A percentile compares a stretch with the other conserved stretches of the same genome.
Conservation (phyloP, 768 basidiomycete genomes). For the Boletus barrowsii region DNA sequence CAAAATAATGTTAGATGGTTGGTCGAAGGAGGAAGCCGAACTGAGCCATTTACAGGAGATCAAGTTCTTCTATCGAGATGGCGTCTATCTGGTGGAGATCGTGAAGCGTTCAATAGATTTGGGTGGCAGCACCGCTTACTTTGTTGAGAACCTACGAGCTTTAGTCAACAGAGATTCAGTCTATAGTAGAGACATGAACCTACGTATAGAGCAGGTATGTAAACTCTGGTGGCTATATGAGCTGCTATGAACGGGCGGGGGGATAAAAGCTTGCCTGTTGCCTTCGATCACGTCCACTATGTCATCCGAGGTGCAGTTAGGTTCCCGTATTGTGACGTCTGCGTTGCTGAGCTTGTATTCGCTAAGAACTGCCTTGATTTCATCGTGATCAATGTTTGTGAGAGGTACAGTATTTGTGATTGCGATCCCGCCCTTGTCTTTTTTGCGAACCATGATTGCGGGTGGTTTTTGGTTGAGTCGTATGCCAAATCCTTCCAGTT, state of each 20-base stretch:
- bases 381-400: conserved; percentile 92
- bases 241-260: background rate
- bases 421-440: conserved; percentile 87
- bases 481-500: conserved; percentile 98
- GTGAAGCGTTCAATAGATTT: background rate
- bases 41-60: conserved; percentile 59
- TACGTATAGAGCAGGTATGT: conserved; percentile 90
- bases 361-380: conserved; percentile 91
- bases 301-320: conserved; percentile 90
- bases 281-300: conserved; percentile 97
- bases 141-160: conserved; percentile 71
- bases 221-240: conserved; percentile 55
- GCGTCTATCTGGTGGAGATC: conserved; percentile 74
- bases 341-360: conserved; percentile 90
- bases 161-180: background rate
- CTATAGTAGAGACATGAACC: conserved; percentile 25
- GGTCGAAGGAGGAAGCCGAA: conserved; percentile 6
- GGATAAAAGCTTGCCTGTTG: conserved; percentile 54
- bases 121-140: conserved; percentile 38
- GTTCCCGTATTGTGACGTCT: conserved; percentile 91
- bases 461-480: conserved; percentile 94
- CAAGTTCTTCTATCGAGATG: conserved; percentile 97
- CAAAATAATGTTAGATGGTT: background rate
- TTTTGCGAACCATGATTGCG: conserved; percentile 75
- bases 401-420: conserved; percentile 97